Conservation (phyloP, 768 basidiomycete species). For the Trichaptum fuscoviolaceum region DNA sequence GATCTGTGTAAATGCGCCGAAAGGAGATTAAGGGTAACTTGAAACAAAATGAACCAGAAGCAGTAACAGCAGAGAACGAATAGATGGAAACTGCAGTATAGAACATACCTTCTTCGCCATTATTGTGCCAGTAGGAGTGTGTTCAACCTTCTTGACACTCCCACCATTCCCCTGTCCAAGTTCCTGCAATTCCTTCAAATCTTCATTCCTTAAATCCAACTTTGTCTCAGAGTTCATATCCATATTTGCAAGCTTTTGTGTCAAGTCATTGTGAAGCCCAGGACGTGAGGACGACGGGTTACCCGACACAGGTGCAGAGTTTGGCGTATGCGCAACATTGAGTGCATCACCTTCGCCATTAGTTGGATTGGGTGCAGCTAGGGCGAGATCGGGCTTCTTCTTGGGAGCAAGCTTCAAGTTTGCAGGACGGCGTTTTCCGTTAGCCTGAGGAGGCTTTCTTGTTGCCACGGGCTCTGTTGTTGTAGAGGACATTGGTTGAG, state of each 20-base stretch:
- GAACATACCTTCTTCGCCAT: conserved; percentile 95
- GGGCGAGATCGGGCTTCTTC: conserved; percentile 26
- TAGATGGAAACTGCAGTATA: neutral
- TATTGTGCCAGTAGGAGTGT: conserved; percentile 81
- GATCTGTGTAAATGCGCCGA: conserved; percentile 5
- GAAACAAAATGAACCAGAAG: neutral
- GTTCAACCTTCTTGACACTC: conserved; percentile 94
- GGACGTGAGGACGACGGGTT: conserved; percentile 48
- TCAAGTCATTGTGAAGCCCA: conserved; percentile 75
- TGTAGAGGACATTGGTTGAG: conserved; percentile 9
- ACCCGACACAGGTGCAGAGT: conserved; percentile 47
- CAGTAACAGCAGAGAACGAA: neutral
- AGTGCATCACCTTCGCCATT: conserved; percentile 41
- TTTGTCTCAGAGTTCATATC: conserved; percentile 85
- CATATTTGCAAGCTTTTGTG: conserved; percentile 79
- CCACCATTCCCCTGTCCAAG: conserved; percentile 96
- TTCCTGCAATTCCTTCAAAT: conserved; percentile 85
- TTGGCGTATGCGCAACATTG: conserved; percentile 40
- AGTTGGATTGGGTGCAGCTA: conserved; percentile 21
- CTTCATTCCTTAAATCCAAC: conserved; percentile 78
- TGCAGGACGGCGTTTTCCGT: conserved; percentile 32
- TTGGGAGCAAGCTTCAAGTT: neutral
- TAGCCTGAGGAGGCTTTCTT: conserved; percentile 41
- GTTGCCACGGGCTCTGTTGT: conserved; percentile 38
- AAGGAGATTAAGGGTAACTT: neutral